Evolutionary conservation across 2,329 filamentous ascomycete species (phyloP), one percentile per base, ranked within the genome.

Genomic region (Penicillium palitans): DNA sequence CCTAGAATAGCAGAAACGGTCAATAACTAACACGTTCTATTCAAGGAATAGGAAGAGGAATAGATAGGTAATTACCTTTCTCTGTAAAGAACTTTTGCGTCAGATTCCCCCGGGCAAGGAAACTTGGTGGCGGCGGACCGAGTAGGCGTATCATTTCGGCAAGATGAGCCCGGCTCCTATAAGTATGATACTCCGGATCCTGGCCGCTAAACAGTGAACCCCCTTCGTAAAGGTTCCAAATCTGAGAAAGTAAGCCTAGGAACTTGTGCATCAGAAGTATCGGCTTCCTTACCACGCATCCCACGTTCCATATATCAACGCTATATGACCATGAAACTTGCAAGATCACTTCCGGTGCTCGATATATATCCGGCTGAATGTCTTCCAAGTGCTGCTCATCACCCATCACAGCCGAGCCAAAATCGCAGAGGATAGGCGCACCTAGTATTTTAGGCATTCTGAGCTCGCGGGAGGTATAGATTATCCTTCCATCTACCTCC

Each of bases 291-390:
- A 82, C 80, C 81, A 83, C 76, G 55, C 77, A 79, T 9, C 80
- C 81, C 4, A 75, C 72, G 56, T 80, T 82, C 81, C 81, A 85
- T 52, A 84, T 79, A 67, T 84, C 81, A 15, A 81, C 71, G 19
- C 74, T 70, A 52, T 78, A 80, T 0, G 70, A 70, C 81, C 81
- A 84, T 1, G 76, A 74, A 3, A 64, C 70, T 64, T 73, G 63
- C 0, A 84, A 57, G 6, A 83, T 81, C 9, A 83, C 79, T 59
- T 84, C 74, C 8, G 73, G 74, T 19, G 74, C 70, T 52, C 71
- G 69, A 53, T 75, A 76, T 24, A 73, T 70, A 59, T 72, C 52
- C 24, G 73, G 73, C 49, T 74, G 68, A 41, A 73, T 61, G 31
- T 59, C 52, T 63, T 63, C 66, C 1, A 15, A 37, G 52, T 79